Evolutionary conservation across 2,329 filamentous ascomycete species (phyloP), one percentile per base, ranked within the genome.

Genomic region (Exophiala spinifera): DNA sequence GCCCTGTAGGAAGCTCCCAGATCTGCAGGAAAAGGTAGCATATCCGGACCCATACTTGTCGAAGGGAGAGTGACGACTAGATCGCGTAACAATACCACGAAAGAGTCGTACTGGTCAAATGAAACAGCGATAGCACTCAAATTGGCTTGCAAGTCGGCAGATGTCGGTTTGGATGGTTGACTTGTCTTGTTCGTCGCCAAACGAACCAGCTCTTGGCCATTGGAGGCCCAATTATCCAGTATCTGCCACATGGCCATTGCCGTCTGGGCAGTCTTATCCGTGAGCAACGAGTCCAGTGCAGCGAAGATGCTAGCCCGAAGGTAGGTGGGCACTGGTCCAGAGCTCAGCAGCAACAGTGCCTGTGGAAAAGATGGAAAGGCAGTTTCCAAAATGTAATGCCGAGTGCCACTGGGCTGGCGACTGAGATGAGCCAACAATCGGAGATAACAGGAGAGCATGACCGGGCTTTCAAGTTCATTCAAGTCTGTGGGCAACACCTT

Each of bases 391-490:
- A 97, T 78, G 76, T 87, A 96, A 31, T 81, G 74, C 46, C 92
- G 82, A 1, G 90, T 87, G 17, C 78, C 75, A 55, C 81, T 77
- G 65, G 89, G 96, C 66, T 92, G 84, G 19, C 81, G 79, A 58
- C 87, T 86, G 8, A 99, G 76, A 69, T 95, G 90, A 3, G 89
- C 84, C 64, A 96, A 88, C 4, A 99, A 79, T 25, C 92, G 85
- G 49, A 99, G 78, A 68, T 97, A 97, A 63, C 90, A 92, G 67
- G 96, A 91, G 23, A 99, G 79, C 89, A 99, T 96, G 72, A 96
- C 88, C n/a, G 87, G 86, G 37, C 89, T 95, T 70, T 99, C 95
- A 3, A 91, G 89, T 67, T 96, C 92, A 23, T 95, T 91, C 56
- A 89, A 84, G 56, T 87, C 80, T 42, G 87, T 85, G 15, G 76